phyloP scores from a whole-genome alignment of 2,329 filamentous ascomycete genomes.

The Ceratocystiopsis sp. region DNA sequence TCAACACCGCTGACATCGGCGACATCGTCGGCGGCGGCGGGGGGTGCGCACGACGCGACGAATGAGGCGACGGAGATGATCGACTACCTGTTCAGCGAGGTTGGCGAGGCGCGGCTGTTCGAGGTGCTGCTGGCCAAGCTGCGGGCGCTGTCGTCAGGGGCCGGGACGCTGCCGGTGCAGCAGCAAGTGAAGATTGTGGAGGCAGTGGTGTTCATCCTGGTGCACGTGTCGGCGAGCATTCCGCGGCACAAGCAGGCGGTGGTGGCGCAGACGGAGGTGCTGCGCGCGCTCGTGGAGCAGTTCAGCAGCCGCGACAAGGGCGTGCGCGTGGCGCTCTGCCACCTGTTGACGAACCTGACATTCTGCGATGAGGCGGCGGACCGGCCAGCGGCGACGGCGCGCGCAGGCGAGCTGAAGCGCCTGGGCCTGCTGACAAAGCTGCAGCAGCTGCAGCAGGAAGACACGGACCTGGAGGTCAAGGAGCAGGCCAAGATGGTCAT shows the following conservation, averaged over 20 bases:
- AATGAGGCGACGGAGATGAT: constrained; percentile 55
- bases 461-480: constrained; percentile 64
- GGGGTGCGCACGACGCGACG: constrained; percentile 30
- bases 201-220: constrained; percentile 64
- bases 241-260: constrained; percentile 63
- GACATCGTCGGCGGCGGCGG: constrained; percentile 9
- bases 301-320: constrained; percentile 56
- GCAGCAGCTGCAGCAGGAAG: constrained; percentile 41
- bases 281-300: constrained; percentile 56
- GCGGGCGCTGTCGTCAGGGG: constrained; percentile 11
- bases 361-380: constrained; percentile 65
- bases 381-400: constrained; percentile 42
- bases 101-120: constrained; percentile 66
- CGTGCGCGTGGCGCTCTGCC: constrained; percentile 64
- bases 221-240: constrained; percentile 73
- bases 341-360: constrained; percentile 72
- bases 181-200: constrained; percentile 54
- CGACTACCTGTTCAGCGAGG: constrained; percentile 59
- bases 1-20: neutral
- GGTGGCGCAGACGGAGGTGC: constrained; percentile 57
- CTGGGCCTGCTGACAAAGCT: constrained; percentile 56
- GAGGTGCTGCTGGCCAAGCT: constrained; percentile 68
- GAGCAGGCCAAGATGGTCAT: constrained; percentile 70
- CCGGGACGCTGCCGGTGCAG: constrained; percentile 20
- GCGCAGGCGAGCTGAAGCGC: constrained; percentile 51